A percentile compares a stretch with the other conserved stretches of the same genome.
phyloP scores from a whole-genome alignment of 148 eudicot genomes.

The Rhododendron henanense region DNA sequence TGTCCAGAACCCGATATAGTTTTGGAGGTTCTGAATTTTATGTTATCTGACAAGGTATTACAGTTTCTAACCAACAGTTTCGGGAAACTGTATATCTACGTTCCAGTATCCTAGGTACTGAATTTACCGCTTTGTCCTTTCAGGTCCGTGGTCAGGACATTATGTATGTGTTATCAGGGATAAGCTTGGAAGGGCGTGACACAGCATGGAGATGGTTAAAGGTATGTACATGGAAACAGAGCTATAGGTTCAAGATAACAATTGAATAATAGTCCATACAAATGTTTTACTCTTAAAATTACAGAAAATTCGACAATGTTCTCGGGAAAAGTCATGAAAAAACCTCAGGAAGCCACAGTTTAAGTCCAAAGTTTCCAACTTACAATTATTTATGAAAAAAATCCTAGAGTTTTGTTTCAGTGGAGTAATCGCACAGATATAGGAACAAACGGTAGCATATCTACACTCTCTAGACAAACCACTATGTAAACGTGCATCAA shows the following conservation, averaged over 20 bases:
- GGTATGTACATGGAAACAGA: constrained; percentile 6
- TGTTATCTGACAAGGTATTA: no score
- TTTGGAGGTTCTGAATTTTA: no score
- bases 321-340: neutral
- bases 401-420: neutral
- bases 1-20: no score
- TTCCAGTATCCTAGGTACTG: no score
- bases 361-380: neutral
- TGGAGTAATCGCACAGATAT: neutral
- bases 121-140: no score
- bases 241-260: neutral
- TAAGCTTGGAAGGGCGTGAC: no score
- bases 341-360: neutral
- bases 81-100: no score
- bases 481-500: neutral
- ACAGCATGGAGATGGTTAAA: constrained; percentile 35
- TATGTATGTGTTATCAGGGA: no score
- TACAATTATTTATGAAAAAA: neutral
- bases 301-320: neutral
- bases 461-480: neutral
- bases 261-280: neutral
- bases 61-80: no score
- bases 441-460: neutral
- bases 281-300: neutral
- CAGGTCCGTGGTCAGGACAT: no score